These are phyloP conservation scores for Phenoliferia sp. DNA, from an alignment of 1,284 basidiomycete genomes.

Conservation along the genomic window DNA sequence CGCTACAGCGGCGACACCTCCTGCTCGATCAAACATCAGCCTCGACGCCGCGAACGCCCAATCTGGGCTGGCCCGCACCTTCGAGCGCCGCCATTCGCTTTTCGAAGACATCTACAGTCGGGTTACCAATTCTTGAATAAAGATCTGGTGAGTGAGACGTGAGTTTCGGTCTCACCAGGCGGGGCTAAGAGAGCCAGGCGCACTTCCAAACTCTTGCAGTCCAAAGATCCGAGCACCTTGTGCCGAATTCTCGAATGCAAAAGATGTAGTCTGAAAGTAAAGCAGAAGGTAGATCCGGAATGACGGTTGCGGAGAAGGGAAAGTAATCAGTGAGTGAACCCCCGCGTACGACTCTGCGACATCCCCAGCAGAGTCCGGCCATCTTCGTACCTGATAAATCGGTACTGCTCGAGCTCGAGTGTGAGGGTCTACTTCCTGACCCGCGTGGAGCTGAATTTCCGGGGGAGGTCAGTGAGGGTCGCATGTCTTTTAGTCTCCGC, in stretches of 20 bases:
- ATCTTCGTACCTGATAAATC: conserved; percentile 53
- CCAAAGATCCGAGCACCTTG: conserved; percentile 81
- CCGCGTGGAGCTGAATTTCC: conserved; percentile 64
- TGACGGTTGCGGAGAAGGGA: conserved; percentile 24
- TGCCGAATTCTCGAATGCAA: conserved; percentile 74
- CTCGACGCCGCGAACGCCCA: too few species aligned
- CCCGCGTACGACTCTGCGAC: neutral
- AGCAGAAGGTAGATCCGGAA: neutral
- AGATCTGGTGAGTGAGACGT: neutral
- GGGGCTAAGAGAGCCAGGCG: neutral
- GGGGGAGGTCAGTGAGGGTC: neutral
- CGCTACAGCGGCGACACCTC: conserved; percentile 73
- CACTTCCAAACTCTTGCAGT: conserved; percentile 49
- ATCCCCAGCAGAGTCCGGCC: neutral
- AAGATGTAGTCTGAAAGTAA: conserved; percentile 54
- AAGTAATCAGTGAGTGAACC: neutral
- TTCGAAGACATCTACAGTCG: conserved; percentile 80
- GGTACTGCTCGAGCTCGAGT: conserved; percentile 64
- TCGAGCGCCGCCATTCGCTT: conserved; percentile 77
- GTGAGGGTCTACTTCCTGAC: conserved; percentile 49
- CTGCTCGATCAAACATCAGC: neutral
- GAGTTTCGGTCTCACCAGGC: neutral
- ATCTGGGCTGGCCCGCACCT: conserved; percentile 36
- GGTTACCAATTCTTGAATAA: conserved; percentile 58
- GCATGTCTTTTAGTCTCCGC: neutral